phyloP scores from a whole-genome alignment of 768 basidiomycete species.

The Boletus barrowsii region DNA sequence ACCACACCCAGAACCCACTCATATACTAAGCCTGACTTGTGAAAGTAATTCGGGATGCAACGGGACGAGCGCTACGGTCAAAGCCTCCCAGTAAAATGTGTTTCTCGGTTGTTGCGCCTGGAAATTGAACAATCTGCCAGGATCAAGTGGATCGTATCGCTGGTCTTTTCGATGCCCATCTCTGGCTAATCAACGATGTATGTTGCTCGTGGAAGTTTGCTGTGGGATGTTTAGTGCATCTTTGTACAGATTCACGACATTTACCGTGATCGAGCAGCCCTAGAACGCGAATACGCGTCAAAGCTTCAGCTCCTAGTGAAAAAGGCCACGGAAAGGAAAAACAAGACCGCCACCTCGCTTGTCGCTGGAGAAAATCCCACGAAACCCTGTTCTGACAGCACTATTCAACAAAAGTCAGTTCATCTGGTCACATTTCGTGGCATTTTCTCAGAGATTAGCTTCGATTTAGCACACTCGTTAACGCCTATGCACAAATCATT shows the following conservation, averaged over 20 bases:
- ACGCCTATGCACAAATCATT: slow-evolving; percentile 68
- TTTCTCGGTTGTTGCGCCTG: neutral
- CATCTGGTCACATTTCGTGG: neutral
- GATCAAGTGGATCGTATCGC: slow-evolving; percentile 71
- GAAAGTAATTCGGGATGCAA: slow-evolving; percentile 10
- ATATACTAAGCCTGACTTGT: neutral
- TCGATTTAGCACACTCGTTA: slow-evolving; percentile 59
- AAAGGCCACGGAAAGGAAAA: slow-evolving; percentile 71
- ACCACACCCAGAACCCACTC: neutral
- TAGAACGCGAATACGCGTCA: slow-evolving; percentile 77
- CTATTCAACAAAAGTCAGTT: slow-evolving; percentile 54
- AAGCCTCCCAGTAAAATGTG: slow-evolving; percentile 46
- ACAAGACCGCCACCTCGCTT: slow-evolving; percentile 49
- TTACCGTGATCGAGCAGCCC: slow-evolving; percentile 57
- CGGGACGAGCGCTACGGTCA: slow-evolving; percentile 43
- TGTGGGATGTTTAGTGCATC: neutral
- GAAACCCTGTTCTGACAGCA: slow-evolving; percentile 53
- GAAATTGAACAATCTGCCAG: slow-evolving; percentile 34
- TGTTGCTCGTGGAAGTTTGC: slow-evolving; percentile 18
- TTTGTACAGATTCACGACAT: slow-evolving; percentile 63
- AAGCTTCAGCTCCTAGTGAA: slow-evolving; percentile 65
- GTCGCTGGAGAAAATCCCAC: slow-evolving; percentile 69
- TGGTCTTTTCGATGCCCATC: slow-evolving; percentile 55
- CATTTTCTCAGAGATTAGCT: slow-evolving; percentile 13
- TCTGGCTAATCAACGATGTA: slow-evolving; percentile 66